These are phyloP conservation scores for Myxozyma kluyveri DNA, from an alignment of 805 yeast species.

Conservation along the genomic window DNA sequence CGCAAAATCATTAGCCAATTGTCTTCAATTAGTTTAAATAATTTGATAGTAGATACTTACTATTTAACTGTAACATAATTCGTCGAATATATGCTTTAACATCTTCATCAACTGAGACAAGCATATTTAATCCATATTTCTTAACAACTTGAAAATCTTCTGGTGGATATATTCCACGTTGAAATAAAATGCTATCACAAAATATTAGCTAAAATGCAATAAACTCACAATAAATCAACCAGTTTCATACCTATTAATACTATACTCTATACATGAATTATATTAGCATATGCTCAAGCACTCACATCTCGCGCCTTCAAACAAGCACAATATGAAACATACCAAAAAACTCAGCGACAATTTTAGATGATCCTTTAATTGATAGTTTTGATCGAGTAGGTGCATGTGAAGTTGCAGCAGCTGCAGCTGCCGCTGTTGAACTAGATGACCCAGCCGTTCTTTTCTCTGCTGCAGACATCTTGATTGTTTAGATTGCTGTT, in stretches of 20 bases:
- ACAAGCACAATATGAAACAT: slow-evolving; percentile 16
- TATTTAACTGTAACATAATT: slow-evolving; percentile 65
- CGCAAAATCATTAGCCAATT: neutral
- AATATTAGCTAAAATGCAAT: neutral
- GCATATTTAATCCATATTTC: slow-evolving; percentile 74
- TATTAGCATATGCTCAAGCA: neutral
- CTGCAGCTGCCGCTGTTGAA: neutral
- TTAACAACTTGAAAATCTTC: slow-evolving; percentile 76
- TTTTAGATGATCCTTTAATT: slow-evolving; percentile 72
- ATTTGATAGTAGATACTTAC: slow-evolving; percentile 29
- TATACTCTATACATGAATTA: slow-evolving; percentile 48
- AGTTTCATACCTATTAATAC: slow-evolving; percentile 53
- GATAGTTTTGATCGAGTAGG: slow-evolving; percentile 53
- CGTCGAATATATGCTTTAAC: slow-evolving; percentile 64
- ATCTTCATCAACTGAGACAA: slow-evolving; percentile 72
- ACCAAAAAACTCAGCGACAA: slow-evolving; percentile 77
- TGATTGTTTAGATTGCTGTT: too few relatives aligned
- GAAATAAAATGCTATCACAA: slow-evolving; percentile 68
- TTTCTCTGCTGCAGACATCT: too few relatives aligned
- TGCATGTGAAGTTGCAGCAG: slow-evolving; percentile 2
- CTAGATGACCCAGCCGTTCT: too few relatives aligned
- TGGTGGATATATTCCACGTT: slow-evolving; percentile 84
- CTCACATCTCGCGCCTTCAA: neutral
- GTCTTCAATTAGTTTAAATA: neutral
- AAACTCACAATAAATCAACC: neutral